Evolutionary conservation across 2,329 filamentous ascomycete species (phyloP).

Genomic region (Nothomitra cinnamomea): DNA sequence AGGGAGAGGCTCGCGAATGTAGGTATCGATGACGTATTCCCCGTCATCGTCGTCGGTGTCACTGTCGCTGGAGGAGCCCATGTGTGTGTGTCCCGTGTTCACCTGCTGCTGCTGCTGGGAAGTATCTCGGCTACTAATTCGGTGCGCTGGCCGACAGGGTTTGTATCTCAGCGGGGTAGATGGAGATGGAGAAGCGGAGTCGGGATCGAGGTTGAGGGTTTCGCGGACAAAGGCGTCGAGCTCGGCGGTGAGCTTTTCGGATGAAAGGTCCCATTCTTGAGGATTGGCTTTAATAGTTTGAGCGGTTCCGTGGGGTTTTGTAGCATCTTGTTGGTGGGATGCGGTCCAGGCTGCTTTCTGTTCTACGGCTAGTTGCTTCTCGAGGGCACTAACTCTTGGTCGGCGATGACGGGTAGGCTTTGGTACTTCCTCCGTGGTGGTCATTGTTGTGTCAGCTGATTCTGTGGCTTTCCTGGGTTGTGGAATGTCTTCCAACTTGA

Average conservation of each 20-base stretch:
- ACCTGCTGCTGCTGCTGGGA: not conserved
- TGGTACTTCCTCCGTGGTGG: not conserved
- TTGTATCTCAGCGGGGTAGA: not conserved
- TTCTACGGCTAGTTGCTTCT: constrained; percentile 75
- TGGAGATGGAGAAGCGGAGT: not conserved
- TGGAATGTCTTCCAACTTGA: not conserved
- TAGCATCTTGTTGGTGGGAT: constrained; percentile 41
- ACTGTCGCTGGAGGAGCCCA: not conserved
- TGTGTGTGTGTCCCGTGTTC: not conserved
- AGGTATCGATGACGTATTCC: constrained; percentile 45
- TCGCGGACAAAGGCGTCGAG: not conserved
- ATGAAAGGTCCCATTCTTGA: not conserved
- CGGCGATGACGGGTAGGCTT: constrained; percentile 4
- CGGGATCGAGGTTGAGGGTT: not conserved
- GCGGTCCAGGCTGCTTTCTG: constrained; percentile 69
- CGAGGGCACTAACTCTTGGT: constrained; percentile 38
- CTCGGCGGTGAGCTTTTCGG: not conserved
- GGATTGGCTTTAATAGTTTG: not conserved
- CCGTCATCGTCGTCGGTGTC: constrained; percentile 19
- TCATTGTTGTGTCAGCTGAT: not conserved
- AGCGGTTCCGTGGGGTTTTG: not conserved
- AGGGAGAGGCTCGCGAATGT: constrained; percentile 29
- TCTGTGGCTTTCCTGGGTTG: not conserved
- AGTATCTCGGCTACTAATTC: not conserved
- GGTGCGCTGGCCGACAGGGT: not conserved